phyloP scores from a whole-genome alignment of 2,329 filamentous ascomycete genomes.

The Eurotiales sp. region DNA sequence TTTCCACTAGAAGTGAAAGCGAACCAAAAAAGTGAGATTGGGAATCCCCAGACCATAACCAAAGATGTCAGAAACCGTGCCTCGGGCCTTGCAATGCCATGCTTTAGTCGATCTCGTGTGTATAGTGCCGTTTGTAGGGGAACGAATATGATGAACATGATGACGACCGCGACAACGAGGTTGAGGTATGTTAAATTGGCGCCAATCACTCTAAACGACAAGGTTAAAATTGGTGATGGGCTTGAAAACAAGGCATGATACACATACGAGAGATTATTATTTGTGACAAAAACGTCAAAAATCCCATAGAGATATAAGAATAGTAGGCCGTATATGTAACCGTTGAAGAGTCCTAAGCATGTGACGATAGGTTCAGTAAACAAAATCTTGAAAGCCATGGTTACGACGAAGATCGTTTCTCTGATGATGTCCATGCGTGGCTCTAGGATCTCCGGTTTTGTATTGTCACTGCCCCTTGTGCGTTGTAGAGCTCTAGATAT shows the following conservation, averaged over 20 bases:
- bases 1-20: conserved; percentile 41
- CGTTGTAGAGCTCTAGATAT: conserved; percentile 11
- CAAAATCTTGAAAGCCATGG: conserved; percentile 44
- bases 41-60: conserved; percentile 43
- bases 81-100: conserved; percentile 37
- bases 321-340: conserved; percentile 41
- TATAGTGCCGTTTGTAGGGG: conserved; percentile 44
- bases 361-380: conserved; percentile 42
- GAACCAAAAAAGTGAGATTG: conserved; percentile 42
- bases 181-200: conserved; percentile 18
- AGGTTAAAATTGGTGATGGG: conserved; percentile 20
- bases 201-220: conserved; percentile 43
- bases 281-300: conserved; percentile 42
- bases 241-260: conserved; percentile 24
- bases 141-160: conserved; percentile 40
- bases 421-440: conserved; percentile 34
- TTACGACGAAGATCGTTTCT: conserved; percentile 40
- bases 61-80: conserved; percentile 41
- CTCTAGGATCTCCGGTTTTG: conserved; percentile 22
- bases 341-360: conserved; percentile 40
- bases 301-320: conserved; percentile 44
- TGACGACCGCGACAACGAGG: conserved; percentile 24
- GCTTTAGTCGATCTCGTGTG: conserved; percentile 32
- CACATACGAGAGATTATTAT: conserved; percentile 40
- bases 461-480: background rate